Percentiles rank a stretch among this genome's conserved stretches.
These are phyloP conservation scores for Cunninghamia lanceolata DNA, from an alignment of 75 land plant species.

Conservation along the genomic window DNA sequence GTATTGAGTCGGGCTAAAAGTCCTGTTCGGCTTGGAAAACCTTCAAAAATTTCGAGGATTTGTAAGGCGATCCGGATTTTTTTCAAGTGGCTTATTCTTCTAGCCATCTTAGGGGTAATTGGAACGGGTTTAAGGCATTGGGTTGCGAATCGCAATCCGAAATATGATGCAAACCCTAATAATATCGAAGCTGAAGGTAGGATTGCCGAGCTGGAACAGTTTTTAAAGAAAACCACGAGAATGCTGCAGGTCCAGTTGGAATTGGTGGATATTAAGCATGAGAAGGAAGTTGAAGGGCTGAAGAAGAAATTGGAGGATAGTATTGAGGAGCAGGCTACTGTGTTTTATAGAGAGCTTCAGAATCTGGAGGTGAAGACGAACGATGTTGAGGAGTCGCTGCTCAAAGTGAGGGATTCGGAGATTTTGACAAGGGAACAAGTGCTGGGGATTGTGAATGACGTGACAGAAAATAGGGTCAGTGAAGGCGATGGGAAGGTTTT, in stretches of 20 bases:
- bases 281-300: conserved; percentile 41
- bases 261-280: conserved; percentile 68
- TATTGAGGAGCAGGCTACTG: conserved; percentile 46
- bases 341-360: conserved; percentile 39
- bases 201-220: conserved; percentile 63
- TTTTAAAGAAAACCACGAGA: conserved; percentile 63
- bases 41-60: neutral
- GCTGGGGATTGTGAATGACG: conserved; percentile 36
- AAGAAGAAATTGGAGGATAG: conserved; percentile 51
- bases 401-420: conserved; percentile 29
- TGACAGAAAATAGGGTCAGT: conserved; percentile 34
- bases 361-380: conserved; percentile 42
- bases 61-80: neutral
- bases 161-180: neutral
- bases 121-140: neutral
- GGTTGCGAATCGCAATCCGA: neutral
- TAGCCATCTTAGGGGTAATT: neutral
- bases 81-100: neutral
- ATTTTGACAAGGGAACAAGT: conserved; percentile 56
- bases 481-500: conserved; percentile 29
- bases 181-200: conserved; percentile 29
- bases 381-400: conserved; percentile 33
- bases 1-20: neutral
- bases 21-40: neutral
- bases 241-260: conserved; percentile 89